Evolutionary conservation across 1,139 yeast species (phyloP).

Genomic region (Kodamaea anthophila): DNA sequence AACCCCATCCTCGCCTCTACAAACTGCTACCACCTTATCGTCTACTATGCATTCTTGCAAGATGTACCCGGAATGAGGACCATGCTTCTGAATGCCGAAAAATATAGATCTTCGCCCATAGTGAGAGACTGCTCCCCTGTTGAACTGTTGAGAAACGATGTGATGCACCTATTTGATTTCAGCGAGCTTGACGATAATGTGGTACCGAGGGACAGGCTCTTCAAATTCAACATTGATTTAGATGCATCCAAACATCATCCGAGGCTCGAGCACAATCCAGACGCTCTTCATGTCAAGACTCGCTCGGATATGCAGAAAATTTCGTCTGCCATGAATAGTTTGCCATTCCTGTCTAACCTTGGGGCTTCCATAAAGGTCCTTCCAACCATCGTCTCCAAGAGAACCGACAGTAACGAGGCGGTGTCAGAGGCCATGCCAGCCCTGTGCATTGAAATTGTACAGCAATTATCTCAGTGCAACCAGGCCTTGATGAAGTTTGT

Average conservation of each 20-base stretch:
- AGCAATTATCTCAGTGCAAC: conserved; percentile 16
- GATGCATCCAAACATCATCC: background rate
- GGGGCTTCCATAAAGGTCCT: conserved; percentile 8
- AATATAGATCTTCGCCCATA: conserved; percentile 2
- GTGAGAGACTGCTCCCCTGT: conserved; percentile 6
- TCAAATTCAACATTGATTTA: conserved; percentile 1
- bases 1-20: conserved; percentile 25
- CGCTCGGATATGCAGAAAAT: background rate
- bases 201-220: background rate
- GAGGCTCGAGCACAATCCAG: background rate
- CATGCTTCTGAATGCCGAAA: conserved; percentile 2
- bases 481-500: conserved; percentile 12
- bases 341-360: conserved; percentile 1
- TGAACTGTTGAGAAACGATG: background rate
- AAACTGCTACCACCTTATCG: conserved; percentile 17
- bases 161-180: background rate
- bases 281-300: background rate
- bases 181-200: background rate
- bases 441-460: conserved; percentile 7
- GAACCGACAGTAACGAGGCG: too few species aligned
- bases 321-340: background rate
- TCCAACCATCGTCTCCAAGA: conserved; percentile 8
- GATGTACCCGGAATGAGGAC: conserved; percentile 8
- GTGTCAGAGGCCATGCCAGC: conserved; percentile 5
- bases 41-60: conserved; percentile 12